Evolutionary conservation across 495 filamentous ascomycete species (phyloP), one percentile per base, ranked within the genome.

Genomic region (Penicillium atrosanguineum): DNA sequence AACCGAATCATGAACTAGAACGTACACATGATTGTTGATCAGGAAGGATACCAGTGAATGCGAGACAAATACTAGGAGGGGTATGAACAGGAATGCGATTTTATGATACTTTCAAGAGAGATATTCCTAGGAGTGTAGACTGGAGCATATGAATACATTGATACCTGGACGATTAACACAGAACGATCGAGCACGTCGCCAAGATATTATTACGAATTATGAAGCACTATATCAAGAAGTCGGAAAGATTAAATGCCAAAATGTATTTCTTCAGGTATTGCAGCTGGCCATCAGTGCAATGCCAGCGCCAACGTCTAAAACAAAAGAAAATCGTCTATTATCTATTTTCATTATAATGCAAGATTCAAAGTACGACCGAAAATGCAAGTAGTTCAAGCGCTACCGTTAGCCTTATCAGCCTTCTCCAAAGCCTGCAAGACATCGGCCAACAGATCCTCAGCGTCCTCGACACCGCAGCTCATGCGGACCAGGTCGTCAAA

Each of bases 401-500:
- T 60, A 18, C 67, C 67, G 44, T 67, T 69, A 14, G 54, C 43
- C 47, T 54, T 77, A 14, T 90, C 84, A 6, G 88, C 90, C 70
- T 76, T 80, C 70, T 92, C 88, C 40, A 97, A 64, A 19, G 94
- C 94, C 69, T 90, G 84, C 50, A 91, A 65, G n/a, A 95, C 83
- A 79, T 98, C 94, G 20, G 72, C 79, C 62, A 79, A 82, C 57
- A 98, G 73, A 74, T 98, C 94, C 62, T 87, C 86, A 1, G 79
- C 84, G 70, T 98, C 94, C 74, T 98, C 94, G 55, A 98, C 83
- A 47, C 94, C 94, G 66, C 90, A 95, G 78, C 90, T 95, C 44
- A 98, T 76, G 48, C 94, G 82, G 36, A 98, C 87, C n/a, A 98
- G 80, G 71, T 98, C 94, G 66, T 98, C 94, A 64, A 82, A 97